Evolutionary conservation across 306 rosid species (phyloP), one percentile per base, ranked within the genome.

Genomic region (Sechiopsis laciniata): DNA sequence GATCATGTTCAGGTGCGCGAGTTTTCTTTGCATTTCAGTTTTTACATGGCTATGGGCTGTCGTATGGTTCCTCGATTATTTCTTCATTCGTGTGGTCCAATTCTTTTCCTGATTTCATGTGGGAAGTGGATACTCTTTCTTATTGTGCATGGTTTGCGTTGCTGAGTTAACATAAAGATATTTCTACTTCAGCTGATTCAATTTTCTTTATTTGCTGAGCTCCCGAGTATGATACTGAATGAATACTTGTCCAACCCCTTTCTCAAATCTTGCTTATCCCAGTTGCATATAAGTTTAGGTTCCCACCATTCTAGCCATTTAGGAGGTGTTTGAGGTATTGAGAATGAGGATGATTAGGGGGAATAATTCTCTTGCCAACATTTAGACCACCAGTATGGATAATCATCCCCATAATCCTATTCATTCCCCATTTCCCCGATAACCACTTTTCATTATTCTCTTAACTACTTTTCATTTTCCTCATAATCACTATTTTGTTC

Each of bases 1-100:
- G 99, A 95, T 85, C 99, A 95, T 81, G 99, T 95, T 76, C 97
- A 95, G 97, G 99, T 95, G 76, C 77, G 16, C 32, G 51, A 21
- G 46, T n/a, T 71, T 75, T 57, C 32, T 82, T 74, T 68, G 35
- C 57, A 14, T 40, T 37, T 54, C 55, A 12, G 12, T 51, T 9
- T 55, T 32, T 50, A 20, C 17, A 8, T 42, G 48, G 35, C 40
- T 26, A 74, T 32, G 1, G 51, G 50, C 40, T 4, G 5, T 0
- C 45, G 48, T 42, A 42, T 15, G 74, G 22, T 70, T 70, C 74
- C 74, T 50, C 22, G 51, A 51, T 68, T 68, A 46, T 8, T 20
- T 19, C 40, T 19, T 17, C 1, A 42, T 5, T 5, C 19, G 20
- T 13, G 2, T 7, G 0, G 40, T 45, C 50, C 56, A 20, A 9